Evolutionary conservation across 495 filamentous ascomycete genomes (phyloP), one percentile per base, ranked within the genome.

Genomic region (Parathielavia hyrcaniae): DNA sequence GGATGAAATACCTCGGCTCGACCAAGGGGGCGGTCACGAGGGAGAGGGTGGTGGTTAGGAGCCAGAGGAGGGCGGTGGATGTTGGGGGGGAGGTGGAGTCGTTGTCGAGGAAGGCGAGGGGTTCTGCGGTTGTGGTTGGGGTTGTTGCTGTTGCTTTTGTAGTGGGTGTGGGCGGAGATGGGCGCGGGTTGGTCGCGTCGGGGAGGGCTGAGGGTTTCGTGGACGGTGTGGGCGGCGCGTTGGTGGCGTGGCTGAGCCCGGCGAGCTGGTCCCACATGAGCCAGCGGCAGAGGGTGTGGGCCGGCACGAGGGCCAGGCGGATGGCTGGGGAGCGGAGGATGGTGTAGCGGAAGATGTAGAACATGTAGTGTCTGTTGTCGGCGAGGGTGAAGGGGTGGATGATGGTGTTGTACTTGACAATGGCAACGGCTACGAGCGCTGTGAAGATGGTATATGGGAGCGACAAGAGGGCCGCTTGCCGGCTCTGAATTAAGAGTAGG

Each of bases 351-450:
- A 98, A 97, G 57, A 93, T 77, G 71, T 98, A 98, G 73, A 98
- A 98, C 55, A 93, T 82, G 74, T 96, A 98, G 69, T 97, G 95
- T 3, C 93, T 79, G 72, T 98, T 98, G 69, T 98, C 93, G 32
- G 93, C 93, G 4, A 97, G 80, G 1, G 92, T 95, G 64, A 97
- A 98, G 1, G 93, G 93, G 68, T 98, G 93, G 53, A 98, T 83
- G 57, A 95, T 84, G 40, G 93, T 97, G 77, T 97, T 97, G 78
- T 77, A 86, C 60, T 84, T 79, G 23, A 95, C 81, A 11, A 87
- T 77, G 22, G 51, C 62, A 8, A 62, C 16, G 5, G 75, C 71
- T n/a, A 73, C 40, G 47, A 67, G 23, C 10, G 71, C 19, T 30
- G 67, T 66, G 26, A 51, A 8, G 52, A 71, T 36, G 23, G 69